These are phyloP conservation scores for Staphylotrichum tortipilum DNA, from an alignment of 495 filamentous ascomycete species.

Conservation along the genomic window DNA sequence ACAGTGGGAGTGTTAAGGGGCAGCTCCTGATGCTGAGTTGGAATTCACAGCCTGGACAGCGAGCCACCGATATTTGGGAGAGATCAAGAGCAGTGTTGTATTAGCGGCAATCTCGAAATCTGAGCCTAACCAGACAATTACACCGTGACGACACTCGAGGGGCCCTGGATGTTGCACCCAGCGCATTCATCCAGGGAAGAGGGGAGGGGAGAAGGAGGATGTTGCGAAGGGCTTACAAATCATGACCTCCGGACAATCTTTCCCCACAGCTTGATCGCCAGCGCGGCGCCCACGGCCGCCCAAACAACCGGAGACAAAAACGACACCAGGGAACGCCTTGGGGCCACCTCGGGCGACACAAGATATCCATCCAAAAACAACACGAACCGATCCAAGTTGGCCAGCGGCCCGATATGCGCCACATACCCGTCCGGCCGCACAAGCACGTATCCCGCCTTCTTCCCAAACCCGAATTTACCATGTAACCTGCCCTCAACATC, in stretches of 20 bases:
- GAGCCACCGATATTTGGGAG: too few relatives aligned
- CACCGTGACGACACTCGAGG: too few relatives aligned
- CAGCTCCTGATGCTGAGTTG: too few relatives aligned
- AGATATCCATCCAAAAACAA: slow-evolving; percentile 14
- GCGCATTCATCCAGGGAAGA: too few relatives aligned
- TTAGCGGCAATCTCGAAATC: too few relatives aligned
- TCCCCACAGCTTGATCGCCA: not conserved
- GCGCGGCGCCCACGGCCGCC: not conserved
- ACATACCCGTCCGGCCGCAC: slow-evolving; percentile 37
- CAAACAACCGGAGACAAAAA: not conserved
- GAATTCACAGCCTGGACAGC: too few relatives aligned
- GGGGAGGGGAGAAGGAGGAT: too few relatives aligned
- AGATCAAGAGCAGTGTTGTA: too few relatives aligned
- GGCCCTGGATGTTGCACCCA: too few relatives aligned
- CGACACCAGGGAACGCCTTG: not conserved
- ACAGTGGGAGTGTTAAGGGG: too few relatives aligned
- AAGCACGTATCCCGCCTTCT: slow-evolving; percentile 25
- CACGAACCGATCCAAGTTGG: slow-evolving; percentile 20
- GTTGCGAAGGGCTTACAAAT: too few relatives aligned
- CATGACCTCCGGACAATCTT: not conserved
- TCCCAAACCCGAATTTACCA: slow-evolving; percentile 26
- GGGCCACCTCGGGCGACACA: not conserved
- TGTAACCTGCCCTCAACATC: slow-evolving; percentile 28
- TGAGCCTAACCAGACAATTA: too few relatives aligned
- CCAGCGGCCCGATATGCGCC: slow-evolving; percentile 29